A percentile compares a stretch with the other conserved stretches of the same genome.
Evolutionary conservation across 768 basidiomycete species (phyloP).

Genomic region (Russula lepida): DNA sequence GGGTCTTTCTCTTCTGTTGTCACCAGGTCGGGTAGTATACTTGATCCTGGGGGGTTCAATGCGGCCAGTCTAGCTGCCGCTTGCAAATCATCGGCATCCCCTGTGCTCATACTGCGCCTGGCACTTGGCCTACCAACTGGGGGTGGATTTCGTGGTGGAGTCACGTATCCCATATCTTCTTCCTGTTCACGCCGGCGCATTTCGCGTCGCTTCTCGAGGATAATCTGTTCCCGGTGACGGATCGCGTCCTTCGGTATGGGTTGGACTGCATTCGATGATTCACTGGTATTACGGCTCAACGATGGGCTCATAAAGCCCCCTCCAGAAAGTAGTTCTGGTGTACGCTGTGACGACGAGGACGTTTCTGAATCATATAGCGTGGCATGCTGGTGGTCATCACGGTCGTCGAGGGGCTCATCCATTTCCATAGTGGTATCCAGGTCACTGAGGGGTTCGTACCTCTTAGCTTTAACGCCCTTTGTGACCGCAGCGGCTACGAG

Average conservation of each 20-base stretch:
- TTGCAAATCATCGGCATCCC: conserved; percentile 47
- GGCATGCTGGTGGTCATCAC: conserved; percentile 10
- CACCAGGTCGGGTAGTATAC: conserved; percentile 32
- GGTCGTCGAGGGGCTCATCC: conserved; percentile 25
- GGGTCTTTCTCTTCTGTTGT: conserved; percentile 42
- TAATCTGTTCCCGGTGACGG: conserved; percentile 53
- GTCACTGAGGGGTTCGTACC: conserved; percentile 26
- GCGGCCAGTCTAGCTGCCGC: conserved; percentile 24
- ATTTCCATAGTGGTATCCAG: conserved; percentile 30
- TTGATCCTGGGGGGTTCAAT: conserved; percentile 28
- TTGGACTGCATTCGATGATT: conserved; percentile 36
- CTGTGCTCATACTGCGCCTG: conserved; percentile 71
- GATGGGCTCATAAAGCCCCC: conserved; percentile 19
- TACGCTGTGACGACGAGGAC: conserved; percentile 8
- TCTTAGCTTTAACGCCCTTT: conserved; percentile 29
- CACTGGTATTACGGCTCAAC: conserved; percentile 36
- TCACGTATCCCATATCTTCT: conserved; percentile 31
- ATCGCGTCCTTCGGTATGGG: conserved; percentile 61
- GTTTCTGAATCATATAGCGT: not conserved
- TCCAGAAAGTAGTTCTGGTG: conserved; percentile 18
- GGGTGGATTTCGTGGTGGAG: conserved; percentile 26
- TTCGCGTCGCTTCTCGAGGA: conserved; percentile 61
- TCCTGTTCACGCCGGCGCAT: conserved; percentile 48
- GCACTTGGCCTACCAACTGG: conserved; percentile 38
- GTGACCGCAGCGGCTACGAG: conserved; percentile 28